phyloP scores from a whole-genome alignment of 73 alveolate species.

The Paraurostyla sp. region DNA sequence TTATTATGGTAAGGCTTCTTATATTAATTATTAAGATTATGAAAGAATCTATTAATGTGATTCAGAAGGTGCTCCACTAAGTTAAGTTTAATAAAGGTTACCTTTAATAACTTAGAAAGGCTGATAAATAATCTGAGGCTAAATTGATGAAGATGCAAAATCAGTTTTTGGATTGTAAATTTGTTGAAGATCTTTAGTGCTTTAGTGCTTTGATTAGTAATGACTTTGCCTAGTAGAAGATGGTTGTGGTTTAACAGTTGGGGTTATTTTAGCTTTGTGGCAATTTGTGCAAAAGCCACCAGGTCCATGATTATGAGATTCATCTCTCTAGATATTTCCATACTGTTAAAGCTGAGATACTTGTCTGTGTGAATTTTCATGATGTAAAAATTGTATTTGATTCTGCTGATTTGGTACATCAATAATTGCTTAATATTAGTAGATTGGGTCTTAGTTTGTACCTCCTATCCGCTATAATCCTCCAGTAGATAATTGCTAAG shows the following conservation, averaged over 20 bases:
- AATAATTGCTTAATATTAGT: neutral
- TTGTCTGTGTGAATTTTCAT: neutral
- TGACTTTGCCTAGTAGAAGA: neutral
- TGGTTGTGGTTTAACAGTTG: neutral
- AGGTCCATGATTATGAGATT: neutral
- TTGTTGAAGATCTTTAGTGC: neutral
- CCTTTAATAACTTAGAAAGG: slow-evolving; percentile 11
- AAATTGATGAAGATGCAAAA: too few species aligned
- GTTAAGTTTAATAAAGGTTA: slow-evolving; percentile 17
- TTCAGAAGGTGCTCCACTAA: neutral
- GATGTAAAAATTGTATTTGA: neutral
- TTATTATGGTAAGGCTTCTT: too few species aligned
- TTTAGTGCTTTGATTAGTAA: neutral
- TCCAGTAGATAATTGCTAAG: too few species aligned
- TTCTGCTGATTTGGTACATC: neutral
- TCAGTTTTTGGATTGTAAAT: neutral
- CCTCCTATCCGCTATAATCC: too few species aligned
- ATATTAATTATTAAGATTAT: too few species aligned
- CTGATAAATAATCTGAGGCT: slow-evolving; percentile 12
- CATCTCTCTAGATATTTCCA: neutral
- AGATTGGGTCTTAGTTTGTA: neutral
- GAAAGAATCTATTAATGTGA: neutral
- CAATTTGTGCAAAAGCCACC: slow-evolving; percentile 13
- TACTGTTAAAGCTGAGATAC: neutral
- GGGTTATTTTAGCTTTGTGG: neutral